These are phyloP conservation scores for Boletus sp. DNA, from an alignment of 768 basidiomycete species.

Conservation along the genomic window DNA sequence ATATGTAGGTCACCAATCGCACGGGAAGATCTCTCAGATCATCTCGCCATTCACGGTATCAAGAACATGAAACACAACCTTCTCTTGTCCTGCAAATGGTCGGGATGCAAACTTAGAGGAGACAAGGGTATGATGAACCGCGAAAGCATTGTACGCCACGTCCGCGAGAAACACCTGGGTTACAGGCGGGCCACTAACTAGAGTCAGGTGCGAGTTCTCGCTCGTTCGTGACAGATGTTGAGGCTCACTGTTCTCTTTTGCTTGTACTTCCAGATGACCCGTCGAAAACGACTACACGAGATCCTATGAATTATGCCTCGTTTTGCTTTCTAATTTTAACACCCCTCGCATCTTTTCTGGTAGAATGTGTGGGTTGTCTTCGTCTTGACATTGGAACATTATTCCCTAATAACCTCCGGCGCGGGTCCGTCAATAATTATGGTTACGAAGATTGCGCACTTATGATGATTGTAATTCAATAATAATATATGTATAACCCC, in stretches of 20 bases:
- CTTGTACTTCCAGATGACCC: not conserved
- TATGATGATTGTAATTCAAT: not conserved
- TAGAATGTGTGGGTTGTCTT: not conserved
- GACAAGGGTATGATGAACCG: conserved; percentile 1
- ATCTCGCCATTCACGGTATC: conserved; percentile 12
- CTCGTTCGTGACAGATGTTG: not conserved
- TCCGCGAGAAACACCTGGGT: conserved; percentile 13
- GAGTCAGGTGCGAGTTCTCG: not conserved
- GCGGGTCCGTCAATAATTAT: not conserved
- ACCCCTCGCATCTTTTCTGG: not conserved
- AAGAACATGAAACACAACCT: fast-evolving
- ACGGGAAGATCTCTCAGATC: not conserved
- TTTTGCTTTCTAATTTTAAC: not conserved
- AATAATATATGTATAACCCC: not conserved
- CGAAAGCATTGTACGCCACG: conserved; percentile 17
- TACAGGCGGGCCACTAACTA: conserved; percentile 1
- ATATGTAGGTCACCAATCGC: conserved; percentile 4
- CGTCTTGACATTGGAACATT: not conserved
- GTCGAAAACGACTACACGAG: not conserved
- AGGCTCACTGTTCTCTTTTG: not conserved
- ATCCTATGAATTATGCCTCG: too few relatives aligned
- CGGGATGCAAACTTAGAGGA: conserved; percentile 1
- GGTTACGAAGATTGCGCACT: too few relatives aligned
- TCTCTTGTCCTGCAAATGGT: conserved; percentile 5
- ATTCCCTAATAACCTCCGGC: not conserved